Evolutionary conservation across 73 alveolate genomes (phyloP).

Genomic region (Stentor coeruleus): DNA sequence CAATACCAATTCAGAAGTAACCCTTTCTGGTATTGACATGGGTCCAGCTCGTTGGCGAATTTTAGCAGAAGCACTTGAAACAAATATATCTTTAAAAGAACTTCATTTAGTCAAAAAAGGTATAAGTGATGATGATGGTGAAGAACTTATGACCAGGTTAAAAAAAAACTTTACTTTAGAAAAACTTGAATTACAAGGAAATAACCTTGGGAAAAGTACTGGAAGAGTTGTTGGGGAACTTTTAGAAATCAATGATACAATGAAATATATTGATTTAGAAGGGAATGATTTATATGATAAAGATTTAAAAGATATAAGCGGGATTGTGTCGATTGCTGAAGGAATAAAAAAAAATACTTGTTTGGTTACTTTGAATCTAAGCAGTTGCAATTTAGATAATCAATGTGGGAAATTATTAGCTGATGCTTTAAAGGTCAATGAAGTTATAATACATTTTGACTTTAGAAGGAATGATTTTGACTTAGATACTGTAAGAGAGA

Average conservation of each 20-base stretch:
- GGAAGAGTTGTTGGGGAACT: constrained; percentile 39
- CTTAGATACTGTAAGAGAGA: constrained; percentile 39
- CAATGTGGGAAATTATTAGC: constrained; percentile 41
- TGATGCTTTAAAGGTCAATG: constrained; percentile 34
- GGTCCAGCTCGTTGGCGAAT: constrained; percentile 25
- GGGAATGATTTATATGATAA: constrained; percentile 41
- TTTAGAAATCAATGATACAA: constrained; percentile 37
- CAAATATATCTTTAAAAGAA: neutral
- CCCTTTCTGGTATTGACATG: constrained; percentile 25
- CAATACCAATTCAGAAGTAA: neutral
- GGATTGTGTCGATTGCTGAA: constrained; percentile 38
- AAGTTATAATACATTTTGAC: constrained; percentile 38
- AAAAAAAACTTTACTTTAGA: constrained; percentile 46
- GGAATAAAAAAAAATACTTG: constrained; percentile 44
- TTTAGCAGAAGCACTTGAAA: constrained; percentile 11
- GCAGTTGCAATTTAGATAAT: constrained; percentile 37
- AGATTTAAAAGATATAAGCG: constrained; percentile 36
- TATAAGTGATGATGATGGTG: constrained; percentile 26
- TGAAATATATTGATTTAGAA: constrained; percentile 49
- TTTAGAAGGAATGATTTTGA: constrained; percentile 40
- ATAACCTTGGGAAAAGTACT: constrained; percentile 41
- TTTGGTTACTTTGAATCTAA: constrained; percentile 37
- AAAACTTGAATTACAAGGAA: constrained; percentile 58
- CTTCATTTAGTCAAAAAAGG: constrained; percentile 17
- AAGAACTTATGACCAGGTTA: constrained; percentile 34